These are phyloP conservation scores for Debaryomyces sp. DNA, from an alignment of 1,139 yeast genomes.

Conservation along the genomic window DNA sequence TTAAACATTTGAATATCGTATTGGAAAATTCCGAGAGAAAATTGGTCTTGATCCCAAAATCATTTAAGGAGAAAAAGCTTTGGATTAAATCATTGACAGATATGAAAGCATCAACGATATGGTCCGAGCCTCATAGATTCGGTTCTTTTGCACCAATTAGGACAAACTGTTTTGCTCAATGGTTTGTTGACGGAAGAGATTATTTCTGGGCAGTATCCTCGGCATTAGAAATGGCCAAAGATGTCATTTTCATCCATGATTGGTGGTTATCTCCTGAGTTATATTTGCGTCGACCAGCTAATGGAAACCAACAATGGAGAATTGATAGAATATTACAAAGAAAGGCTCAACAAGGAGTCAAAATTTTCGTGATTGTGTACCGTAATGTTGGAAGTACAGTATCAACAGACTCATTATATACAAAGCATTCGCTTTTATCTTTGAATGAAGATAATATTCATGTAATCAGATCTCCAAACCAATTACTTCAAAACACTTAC, in stretches of 20 bases:
- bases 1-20: slow-evolving; percentile 58
- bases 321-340: slow-evolving; percentile 84
- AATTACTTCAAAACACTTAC: slow-evolving; percentile 85
- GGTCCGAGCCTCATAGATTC: slow-evolving; percentile 79
- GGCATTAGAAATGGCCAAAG: slow-evolving; percentile 92
- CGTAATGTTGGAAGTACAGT: slow-evolving; percentile 94
- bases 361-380: slow-evolving; percentile 89
- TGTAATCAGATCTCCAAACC: slow-evolving; percentile 94
- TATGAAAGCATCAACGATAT: slow-evolving; percentile 68
- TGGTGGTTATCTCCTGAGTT: slow-evolving; percentile 99
- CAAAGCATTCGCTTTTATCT: slow-evolving; percentile 88
- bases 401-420: slow-evolving; percentile 90
- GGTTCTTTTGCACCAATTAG: slow-evolving; percentile 93
- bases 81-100: slow-evolving; percentile 78
- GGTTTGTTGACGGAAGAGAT: slow-evolving; percentile 97
- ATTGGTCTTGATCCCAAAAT: slow-evolving; percentile 71
- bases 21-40: slow-evolving; percentile 80
- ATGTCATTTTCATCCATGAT: slow-evolving; percentile 92
- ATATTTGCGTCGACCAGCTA: slow-evolving; percentile 90
- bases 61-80: slow-evolving; percentile 66
- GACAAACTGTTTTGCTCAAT: slow-evolving; percentile 83
- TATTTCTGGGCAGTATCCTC: slow-evolving; percentile 95
- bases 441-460: slow-evolving; percentile 81
- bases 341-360: slow-evolving; percentile 94
- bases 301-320: slow-evolving; percentile 94